Evolutionary conservation across 352 stramenopile genomes (phyloP).

Genomic region (Phytophthora constricta): DNA sequence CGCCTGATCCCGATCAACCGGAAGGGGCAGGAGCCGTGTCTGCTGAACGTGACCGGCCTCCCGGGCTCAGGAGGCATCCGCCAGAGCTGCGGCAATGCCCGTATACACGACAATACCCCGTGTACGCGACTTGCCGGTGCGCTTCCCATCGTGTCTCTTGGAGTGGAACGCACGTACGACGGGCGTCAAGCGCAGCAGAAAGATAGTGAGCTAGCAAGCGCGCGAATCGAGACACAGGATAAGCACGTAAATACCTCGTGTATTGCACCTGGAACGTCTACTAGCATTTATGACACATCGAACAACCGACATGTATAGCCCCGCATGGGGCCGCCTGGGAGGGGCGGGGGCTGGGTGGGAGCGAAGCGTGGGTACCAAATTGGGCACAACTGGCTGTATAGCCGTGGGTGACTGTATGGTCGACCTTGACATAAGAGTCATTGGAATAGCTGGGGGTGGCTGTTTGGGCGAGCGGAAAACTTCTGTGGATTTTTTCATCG

Average conservation of each 20-base stretch:
- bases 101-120: no score
- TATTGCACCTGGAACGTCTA: background rate
- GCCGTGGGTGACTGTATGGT: no score
- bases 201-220: background rate
- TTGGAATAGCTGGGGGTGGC: no score
- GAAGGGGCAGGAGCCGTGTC: constrained; percentile 5
- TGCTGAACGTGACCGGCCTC: background rate
- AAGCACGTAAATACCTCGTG: constrained; percentile 1
- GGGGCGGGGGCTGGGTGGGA: background rate
- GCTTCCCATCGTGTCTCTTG: background rate
- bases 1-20: constrained; percentile 5
- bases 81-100: background rate
- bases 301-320: background rate
- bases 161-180: constrained; percentile 6
- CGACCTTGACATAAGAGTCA: no score
- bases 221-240: background rate
- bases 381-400: no score
- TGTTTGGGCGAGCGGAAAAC: background rate
- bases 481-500: background rate
- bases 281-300: background rate
- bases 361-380: background rate
- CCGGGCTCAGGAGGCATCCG: background rate
- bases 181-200: background rate
- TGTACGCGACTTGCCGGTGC: background rate
- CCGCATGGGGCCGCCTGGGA: no score